Base-by-base conservation (phyloP, 2,329 filamentous ascomycete genomes). In the Bipolaris bicolor region DNA sequence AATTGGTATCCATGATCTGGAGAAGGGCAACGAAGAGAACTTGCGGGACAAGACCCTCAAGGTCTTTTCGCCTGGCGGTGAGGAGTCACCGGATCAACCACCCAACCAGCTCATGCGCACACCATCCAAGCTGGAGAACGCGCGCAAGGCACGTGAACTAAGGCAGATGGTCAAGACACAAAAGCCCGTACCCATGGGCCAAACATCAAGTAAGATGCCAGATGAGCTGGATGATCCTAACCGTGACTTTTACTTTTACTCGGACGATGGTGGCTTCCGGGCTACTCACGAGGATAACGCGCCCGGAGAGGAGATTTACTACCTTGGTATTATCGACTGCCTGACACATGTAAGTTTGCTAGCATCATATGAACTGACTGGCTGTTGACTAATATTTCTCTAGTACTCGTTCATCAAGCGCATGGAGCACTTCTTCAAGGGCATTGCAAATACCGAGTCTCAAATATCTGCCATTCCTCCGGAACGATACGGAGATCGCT, bases 271-370 rank as follows among this genome's bases (percentile, higher is more conserved):
- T 47, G 95, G 95, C 3, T 92, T 97, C 77, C 85, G 89, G 66
- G 94, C 95, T 11, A 98, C 95, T 1, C 92, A 97, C 72, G 92
- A 97, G 76, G 88, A 97, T 76, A 90, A 96, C 61, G 80, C 82
- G 15, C 87, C 90, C 1, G 93, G 90, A 1, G 91, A 97, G 52
- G 92, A 97, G 78, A 92, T 99, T 40, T 99, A 99, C 78, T 99
- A 99, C 74, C 86, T 99, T 7, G 96, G 95, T 34, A 96, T 99
- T 68, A 99, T 99, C 76, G 95, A 99, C 78, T 99, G 95, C 77
- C 82, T 99, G 69, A 99, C 95, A 68, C 92, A 97, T 76, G 92
- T 96, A 84, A 86, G 91, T 51, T 52, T 47, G 10, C 10, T 13
- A 33, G 37, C 34, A n/a, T 7, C 31, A 5, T 22, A 3, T 10